Evolutionary conservation across 2,329 filamentous ascomycete genomes (phyloP).

Genomic region (Apiospora saccharicola): DNA sequence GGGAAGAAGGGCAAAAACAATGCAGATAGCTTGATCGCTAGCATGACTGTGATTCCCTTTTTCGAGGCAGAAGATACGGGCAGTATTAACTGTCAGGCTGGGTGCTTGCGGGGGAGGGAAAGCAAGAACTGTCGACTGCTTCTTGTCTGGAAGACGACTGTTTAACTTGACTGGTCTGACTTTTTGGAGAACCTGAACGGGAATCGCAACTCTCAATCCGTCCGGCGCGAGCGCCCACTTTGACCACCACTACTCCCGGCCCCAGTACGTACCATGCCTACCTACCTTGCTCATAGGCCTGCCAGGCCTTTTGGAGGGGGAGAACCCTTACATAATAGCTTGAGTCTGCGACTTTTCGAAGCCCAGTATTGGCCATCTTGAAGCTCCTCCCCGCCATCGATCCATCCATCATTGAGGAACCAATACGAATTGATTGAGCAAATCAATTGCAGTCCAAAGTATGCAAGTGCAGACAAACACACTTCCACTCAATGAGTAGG

Average conservation of each 20-base stretch:
- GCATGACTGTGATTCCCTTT: constrained; percentile 22
- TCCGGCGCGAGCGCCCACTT: constrained; percentile 13
- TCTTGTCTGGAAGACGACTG: constrained; percentile 10
- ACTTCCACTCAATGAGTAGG: too few species aligned
- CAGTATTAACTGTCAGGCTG: background rate
- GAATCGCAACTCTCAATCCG: constrained; percentile 21
- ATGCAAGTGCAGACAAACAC: background rate
- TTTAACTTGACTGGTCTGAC: constrained; percentile 21
- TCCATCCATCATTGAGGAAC: background rate
- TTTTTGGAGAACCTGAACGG: constrained; percentile 16
- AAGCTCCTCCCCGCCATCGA: constrained; percentile 17
- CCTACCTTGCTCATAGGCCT: background rate
- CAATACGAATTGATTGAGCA: background rate
- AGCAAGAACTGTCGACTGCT: background rate
- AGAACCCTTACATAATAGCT: constrained; percentile 18
- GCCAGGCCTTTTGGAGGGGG: background rate
- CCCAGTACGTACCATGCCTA: constrained; percentile 18
- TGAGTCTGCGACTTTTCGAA: background rate
- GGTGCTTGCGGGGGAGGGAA: constrained; percentile 1
- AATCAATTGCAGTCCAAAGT: background rate
- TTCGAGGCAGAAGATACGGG: background rate
- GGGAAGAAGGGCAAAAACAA: constrained; percentile 18
- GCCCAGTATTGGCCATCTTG: background rate
- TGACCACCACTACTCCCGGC: constrained; percentile 13
- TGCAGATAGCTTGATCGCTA: constrained; percentile 13